Evolutionary conservation across 768 basidiomycete genomes (phyloP), one percentile per base, ranked within the genome.

Genomic region (Leccinum uliginosum): DNA sequence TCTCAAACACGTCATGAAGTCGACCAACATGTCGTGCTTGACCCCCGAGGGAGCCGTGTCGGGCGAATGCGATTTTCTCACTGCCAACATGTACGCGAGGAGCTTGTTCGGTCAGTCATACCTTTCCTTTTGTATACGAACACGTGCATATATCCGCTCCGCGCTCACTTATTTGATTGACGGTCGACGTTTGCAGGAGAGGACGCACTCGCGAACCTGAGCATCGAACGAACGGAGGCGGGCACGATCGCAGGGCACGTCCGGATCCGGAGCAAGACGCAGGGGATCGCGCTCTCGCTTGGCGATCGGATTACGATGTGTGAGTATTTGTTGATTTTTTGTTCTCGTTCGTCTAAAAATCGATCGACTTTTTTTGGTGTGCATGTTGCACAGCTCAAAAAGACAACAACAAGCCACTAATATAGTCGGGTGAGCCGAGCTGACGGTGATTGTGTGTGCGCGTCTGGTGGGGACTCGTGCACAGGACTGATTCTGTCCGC

Each of bases 11-110:
- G 89, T 99, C 69, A 95, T 98, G 91, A 88, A 89, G 65, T 85
- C 90, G 19, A 99, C 96, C 47, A 98, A 99, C 71, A 98, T 98
- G 95, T 86, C 93, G 10, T 95, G 94, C 67, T 80, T 99, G 24
- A 99, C 96, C 17, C 94, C 96, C 0, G 87, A 88, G 26, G 84
- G 82, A 7, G 87, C 86, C 6, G 82, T 93, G 51, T 93, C 93
- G 21, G 96, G 96, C 51, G 94, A 98, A 59, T 98, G 95, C 66
- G 91, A 95, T 74, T 99, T 98, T 83, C 77, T 98, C 34, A 92
- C 91, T 7, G 96, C 94, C 26, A 98, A 98, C 69, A 85, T 98
- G 82, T 98, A 97, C 73, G 96, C 96, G 15, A 83, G 89, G 56
- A 93, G 91, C 75, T 68, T 96, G 61, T 99, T 98, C 61, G 95